Percentiles rank a stretch among this genome's conserved stretches.
phyloP scores from a whole-genome alignment of 176 grass and related monocot species.

The Lolium perenne region DNA sequence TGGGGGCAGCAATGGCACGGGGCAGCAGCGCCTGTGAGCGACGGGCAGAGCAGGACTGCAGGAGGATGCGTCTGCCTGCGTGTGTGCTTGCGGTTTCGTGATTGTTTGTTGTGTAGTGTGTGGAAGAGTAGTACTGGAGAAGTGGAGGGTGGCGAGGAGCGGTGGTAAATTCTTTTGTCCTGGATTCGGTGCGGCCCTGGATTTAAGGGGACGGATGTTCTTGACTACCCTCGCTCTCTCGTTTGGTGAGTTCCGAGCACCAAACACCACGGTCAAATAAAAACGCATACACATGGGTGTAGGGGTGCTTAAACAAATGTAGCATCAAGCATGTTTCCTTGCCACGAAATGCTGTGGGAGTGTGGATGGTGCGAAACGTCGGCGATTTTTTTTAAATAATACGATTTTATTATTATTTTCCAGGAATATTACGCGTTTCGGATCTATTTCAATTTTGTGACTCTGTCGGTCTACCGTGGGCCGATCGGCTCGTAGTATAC shows the following conservation, averaged over 20 bases:
- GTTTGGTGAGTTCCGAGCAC: not conserved
- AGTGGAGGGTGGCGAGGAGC: not conserved
- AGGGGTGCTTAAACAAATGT: conserved; percentile 4
- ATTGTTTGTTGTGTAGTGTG: conserved; percentile 27
- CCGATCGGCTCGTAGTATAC: no score
- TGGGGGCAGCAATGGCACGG: conserved; percentile 44
- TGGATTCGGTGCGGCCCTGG: conserved; percentile 43
- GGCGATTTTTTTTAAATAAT: no score
- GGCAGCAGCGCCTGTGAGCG: conserved; percentile 12
- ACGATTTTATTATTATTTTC: no score
- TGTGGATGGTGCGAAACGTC: no score
- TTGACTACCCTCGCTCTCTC: not conserved
- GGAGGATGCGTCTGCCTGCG: not conserved
- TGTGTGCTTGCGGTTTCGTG: not conserved
- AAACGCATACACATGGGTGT: not conserved
- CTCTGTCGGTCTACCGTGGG: no score
- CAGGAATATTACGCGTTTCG: no score
- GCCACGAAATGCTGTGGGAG: no score
- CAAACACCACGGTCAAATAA: not conserved
- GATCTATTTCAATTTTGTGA: no score
- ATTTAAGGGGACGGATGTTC: conserved; percentile 45
- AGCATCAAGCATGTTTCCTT: conserved; percentile 2
- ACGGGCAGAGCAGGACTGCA: conserved; percentile 14
- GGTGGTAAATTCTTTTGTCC: conserved; percentile 54
- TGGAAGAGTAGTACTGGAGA: not conserved